Evolutionary conservation across 805 yeast species (phyloP).

Genomic region (Yarrowia sp.): DNA sequence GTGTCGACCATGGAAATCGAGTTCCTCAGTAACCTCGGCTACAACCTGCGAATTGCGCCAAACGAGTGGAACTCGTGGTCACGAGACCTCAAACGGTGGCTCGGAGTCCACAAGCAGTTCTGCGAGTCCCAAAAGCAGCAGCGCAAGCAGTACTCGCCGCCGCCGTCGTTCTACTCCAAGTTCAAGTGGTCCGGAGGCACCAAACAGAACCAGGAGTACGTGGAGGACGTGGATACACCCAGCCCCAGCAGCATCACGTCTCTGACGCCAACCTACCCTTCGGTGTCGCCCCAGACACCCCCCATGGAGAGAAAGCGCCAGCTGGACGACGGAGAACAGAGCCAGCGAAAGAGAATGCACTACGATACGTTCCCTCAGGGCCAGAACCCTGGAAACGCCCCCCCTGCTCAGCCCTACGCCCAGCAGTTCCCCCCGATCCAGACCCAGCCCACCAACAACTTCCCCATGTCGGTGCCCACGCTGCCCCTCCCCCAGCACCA

Average conservation of each 20-base stretch:
- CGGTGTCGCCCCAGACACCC: conserved; percentile 27
- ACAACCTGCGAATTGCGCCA: conserved; percentile 58
- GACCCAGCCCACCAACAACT: background rate
- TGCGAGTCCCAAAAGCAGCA: background rate
- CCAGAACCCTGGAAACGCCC: too few species aligned
- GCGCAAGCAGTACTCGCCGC: conserved; percentile 26
- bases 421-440: conserved; percentile 28
- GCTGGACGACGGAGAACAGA: background rate
- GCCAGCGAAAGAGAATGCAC: background rate
- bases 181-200: conserved; percentile 26
- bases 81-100: conserved; percentile 22
- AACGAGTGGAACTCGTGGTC: conserved; percentile 47
- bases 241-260: conserved; percentile 4
- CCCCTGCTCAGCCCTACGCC: background rate
- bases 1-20: conserved; percentile 71
- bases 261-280: conserved; percentile 20
- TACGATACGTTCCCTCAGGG: background rate
- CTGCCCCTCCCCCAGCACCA: conserved; percentile 7
- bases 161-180: conserved; percentile 15
- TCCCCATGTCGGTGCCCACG: conserved; percentile 11
- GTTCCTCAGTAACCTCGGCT: conserved; percentile 66
- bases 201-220: background rate
- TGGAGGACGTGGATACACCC: conserved; percentile 13
- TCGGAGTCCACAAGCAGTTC: conserved; percentile 7
- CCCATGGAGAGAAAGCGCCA: conserved; percentile 35